Evolutionary conservation across 352 stramenopile genomes (phyloP).

Genomic region (Phytophthora pistaciae): DNA sequence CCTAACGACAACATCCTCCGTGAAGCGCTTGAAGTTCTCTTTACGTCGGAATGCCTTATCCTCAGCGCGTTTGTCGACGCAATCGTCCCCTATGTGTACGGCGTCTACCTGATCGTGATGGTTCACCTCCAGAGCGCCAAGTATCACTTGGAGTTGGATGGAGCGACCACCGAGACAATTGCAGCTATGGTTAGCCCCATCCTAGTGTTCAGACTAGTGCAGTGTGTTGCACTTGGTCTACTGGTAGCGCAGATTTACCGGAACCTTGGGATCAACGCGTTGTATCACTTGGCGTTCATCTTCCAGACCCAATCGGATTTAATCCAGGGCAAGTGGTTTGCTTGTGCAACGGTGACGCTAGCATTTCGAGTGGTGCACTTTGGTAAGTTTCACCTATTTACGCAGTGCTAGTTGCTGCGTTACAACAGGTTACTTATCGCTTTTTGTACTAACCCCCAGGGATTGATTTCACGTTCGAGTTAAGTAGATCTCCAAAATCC

Average conservation of each 20-base stretch:
- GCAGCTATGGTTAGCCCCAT: background rate
- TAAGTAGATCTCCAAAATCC: too few species aligned
- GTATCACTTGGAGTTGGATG: conserved; percentile 37
- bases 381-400: conserved; percentile 14
- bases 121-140: background rate
- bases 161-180: background rate
- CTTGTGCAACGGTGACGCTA: conserved; percentile 43
- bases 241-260: conserved; percentile 7
- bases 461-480: background rate
- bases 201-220: conserved; percentile 2
- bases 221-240: conserved; percentile 5
- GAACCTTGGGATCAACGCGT: conserved; percentile 27
- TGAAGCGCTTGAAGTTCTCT: conserved; percentile 6
- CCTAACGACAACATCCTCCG: background rate
- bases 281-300: conserved; percentile 50
- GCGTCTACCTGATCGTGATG: background rate
- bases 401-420: too few species aligned
- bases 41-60: conserved; percentile 41
- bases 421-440: too few species aligned
- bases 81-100: conserved; percentile 27
- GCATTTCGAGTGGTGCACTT: conserved; percentile 46
- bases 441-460: background rate
- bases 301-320: conserved; percentile 41
- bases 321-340: conserved; percentile 40
- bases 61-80: background rate